phyloP scores from a whole-genome alignment of 768 basidiomycete species.

The Atractiella rhizophila region DNA sequence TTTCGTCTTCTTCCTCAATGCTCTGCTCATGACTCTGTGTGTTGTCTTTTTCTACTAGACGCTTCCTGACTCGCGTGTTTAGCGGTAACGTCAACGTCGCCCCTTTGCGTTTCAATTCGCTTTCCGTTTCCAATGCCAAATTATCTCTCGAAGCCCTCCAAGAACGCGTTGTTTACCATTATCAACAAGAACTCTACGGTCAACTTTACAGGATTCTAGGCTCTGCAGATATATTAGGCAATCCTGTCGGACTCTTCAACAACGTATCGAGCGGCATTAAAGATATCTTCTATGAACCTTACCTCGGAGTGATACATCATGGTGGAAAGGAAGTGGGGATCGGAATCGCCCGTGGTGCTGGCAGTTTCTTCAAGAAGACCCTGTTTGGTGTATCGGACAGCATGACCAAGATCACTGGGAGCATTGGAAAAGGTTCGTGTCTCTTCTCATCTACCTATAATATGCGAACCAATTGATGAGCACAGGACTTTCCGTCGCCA shows the following conservation, averaged over 20 bases:
- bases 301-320: slow-evolving; percentile 84
- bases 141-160: slow-evolving; percentile 60
- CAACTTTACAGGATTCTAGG: slow-evolving; percentile 90
- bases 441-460: not conserved
- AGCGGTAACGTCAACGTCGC: slow-evolving; percentile 92
- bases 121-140: slow-evolving; percentile 83
- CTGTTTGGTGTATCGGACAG: slow-evolving; percentile 90
- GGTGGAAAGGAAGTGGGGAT: slow-evolving; percentile 71
- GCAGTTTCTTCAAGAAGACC: slow-evolving; percentile 95
- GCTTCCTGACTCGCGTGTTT: too few species aligned
- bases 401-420: slow-evolving; percentile 92
- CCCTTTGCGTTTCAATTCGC: slow-evolving; percentile 72
- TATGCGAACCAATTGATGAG: not conserved
- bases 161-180: slow-evolving; percentile 65
- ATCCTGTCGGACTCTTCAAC: slow-evolving; percentile 89
- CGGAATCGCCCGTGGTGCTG: slow-evolving; percentile 44
- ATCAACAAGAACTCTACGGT: slow-evolving; percentile 70
- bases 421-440: slow-evolving; percentile 64
- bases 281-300: slow-evolving; percentile 97
- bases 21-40: slow-evolving; percentile 87
- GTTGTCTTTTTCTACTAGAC: too few species aligned
- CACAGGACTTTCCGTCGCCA: slow-evolving; percentile 76
- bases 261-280: slow-evolving; percentile 94
- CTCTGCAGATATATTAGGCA: slow-evolving; percentile 77
- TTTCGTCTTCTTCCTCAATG: slow-evolving; percentile 73